Conservation (phyloP, 2,329 filamentous ascomycete genomes). For the Biscogniauxia mediterranea region DNA sequence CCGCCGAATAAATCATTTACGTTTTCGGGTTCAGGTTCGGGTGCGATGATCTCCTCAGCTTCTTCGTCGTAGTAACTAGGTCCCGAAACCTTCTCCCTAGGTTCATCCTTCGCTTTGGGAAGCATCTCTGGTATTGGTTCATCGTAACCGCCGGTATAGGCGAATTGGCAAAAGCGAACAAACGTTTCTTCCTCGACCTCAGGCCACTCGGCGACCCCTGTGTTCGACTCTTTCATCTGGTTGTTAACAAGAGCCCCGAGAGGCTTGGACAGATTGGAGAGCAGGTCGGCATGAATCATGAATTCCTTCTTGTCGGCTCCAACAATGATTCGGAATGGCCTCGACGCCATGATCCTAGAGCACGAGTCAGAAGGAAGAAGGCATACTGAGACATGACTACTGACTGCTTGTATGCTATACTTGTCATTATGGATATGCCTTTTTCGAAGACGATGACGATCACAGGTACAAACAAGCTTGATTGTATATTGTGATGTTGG, state of each 20-base stretch:
- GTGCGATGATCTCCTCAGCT: too few species aligned
- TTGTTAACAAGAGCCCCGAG: slow-evolving; percentile 44
- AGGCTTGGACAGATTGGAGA: slow-evolving; percentile 41
- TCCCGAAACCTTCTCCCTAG: not conserved
- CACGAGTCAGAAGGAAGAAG: not conserved
- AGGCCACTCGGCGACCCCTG: slow-evolving; percentile 40
- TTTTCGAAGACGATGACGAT: too few species aligned
- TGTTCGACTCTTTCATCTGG: slow-evolving; percentile 42
- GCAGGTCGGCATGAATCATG: slow-evolving; percentile 44
- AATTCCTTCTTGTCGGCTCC: slow-evolving; percentile 44
- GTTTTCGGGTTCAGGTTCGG: too few species aligned
- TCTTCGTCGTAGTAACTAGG: too few species aligned
- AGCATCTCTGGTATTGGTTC: slow-evolving; percentile 27
- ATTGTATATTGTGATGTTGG: too few species aligned
- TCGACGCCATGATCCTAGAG: slow-evolving; percentile 38
- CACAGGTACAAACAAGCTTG: too few species aligned
- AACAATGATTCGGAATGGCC: slow-evolving; percentile 44
- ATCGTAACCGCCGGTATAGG: slow-evolving; percentile 47
- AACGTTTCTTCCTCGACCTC: slow-evolving; percentile 49
- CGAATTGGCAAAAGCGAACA: slow-evolving; percentile 46
- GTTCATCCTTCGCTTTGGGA: not conserved
- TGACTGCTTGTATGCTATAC: not conserved
- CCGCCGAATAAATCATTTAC: too few species aligned
- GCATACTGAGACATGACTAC: not conserved
- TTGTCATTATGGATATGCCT: not conserved